These are phyloP conservation scores for Trichoderma aggressivum DNA, from an alignment of 2,329 filamentous ascomycete genomes.

Conservation along the genomic window DNA sequence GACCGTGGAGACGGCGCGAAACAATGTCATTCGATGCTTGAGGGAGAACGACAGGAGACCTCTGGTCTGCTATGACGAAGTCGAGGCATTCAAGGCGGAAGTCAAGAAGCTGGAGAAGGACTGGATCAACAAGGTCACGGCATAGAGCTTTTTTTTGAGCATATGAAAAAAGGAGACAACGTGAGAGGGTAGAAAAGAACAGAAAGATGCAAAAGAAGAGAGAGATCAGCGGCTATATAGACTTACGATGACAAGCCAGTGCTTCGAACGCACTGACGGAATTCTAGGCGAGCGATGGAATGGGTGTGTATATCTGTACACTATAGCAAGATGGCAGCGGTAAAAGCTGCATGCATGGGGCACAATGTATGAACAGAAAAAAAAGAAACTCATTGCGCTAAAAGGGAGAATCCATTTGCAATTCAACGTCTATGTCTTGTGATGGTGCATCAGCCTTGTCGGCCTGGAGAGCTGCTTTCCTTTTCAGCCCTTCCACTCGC, in stretches of 20 bases:
- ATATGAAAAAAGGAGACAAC: not conserved
- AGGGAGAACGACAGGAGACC: conserved; percentile 80
- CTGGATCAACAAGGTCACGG: conserved; percentile 81
- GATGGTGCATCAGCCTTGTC: conserved; percentile 16
- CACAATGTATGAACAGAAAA: conserved; percentile 25
- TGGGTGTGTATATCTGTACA: conserved; percentile 29
- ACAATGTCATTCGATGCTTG: conserved; percentile 75
- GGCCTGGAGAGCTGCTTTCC: conserved; percentile 42
- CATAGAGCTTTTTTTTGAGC: conserved; percentile 28
- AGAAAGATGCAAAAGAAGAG: not conserved
- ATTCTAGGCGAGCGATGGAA: conserved; percentile 18
- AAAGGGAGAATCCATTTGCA: conserved; percentile 12
- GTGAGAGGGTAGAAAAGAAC: not conserved
- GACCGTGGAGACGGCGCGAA: conserved; percentile 69
- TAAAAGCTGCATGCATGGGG: conserved; percentile 32
- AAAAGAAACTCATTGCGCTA: not conserved
- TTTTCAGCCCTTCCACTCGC: conserved; percentile 54
- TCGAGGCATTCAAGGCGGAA: conserved; percentile 85
- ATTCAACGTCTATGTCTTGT: conserved; percentile 21
- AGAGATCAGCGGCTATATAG: not conserved
- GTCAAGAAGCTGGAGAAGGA: conserved; percentile 79
- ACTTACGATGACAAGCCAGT: not conserved
- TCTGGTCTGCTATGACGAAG: conserved; percentile 91
- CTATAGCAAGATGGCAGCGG: conserved; percentile 30
- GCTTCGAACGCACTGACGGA: not conserved